Base-by-base conservation (phyloP, 257 asterid genomes). In the Capsicum pubescens region DNA sequence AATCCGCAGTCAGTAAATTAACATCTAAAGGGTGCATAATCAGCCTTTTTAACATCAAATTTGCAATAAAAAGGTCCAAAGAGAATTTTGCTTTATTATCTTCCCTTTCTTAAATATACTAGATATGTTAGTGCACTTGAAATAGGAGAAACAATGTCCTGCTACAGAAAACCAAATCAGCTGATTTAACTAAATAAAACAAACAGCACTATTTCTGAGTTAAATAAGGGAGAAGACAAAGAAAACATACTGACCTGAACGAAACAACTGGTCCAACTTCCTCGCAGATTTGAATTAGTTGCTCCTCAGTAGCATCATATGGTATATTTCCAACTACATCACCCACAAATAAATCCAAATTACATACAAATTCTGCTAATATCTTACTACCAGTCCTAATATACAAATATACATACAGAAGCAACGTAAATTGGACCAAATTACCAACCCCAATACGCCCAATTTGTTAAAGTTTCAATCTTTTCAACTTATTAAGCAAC, bases 191-290 rank as follows among this genome's bases (percentile, higher is more conserved):
- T 52, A 76, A 76, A 52, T 76, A 52, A 76, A 76, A 76, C 2
- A 74, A 50, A 21, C 7, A 26, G 44, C 44, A 72, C 8, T 46
- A 19, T 26, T n/a, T 50, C 19, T 12, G n/a, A 11, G 59, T 19
- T 11, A 48, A 48, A 72, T 48, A 48, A 48, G 7, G 16, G 60
- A 48, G 59, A 63, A 46, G 35, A 11, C 36, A 9, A 79, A 77
- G n/a, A 36, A 82, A 84, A 26, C 42, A 54, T 81, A 83, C 95
- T 74, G 82, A 94, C 99, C 99, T 93, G 93, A 96, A 96, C 77
- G 97, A 92, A 83, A 96, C 97, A 84, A 96, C 99, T 2, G 99
- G 99, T 39, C 99, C 99, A 72, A 94, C 98, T 89, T 96, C 99
- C 92, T 96, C 98, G 71, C 98, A 96, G 61, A 96, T 92, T 88